Evolutionary conservation across 495 filamentous ascomycete species (phyloP).

Genomic region (Pyrenopolyporus hunteri): DNA sequence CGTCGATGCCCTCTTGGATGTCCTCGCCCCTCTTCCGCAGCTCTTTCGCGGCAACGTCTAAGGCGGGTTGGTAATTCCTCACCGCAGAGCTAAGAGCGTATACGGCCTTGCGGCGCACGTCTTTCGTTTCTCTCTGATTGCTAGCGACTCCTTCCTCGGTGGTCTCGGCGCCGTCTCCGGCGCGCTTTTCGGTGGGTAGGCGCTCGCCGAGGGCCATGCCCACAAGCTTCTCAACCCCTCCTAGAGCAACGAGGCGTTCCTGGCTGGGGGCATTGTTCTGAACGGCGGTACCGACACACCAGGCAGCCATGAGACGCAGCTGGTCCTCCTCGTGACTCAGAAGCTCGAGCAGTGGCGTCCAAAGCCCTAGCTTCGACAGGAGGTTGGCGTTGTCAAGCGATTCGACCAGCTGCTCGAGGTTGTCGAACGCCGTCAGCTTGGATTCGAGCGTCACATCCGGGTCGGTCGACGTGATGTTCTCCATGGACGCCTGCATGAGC

Average conservation of each 20-base stretch:
- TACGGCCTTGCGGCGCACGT: slow-evolving; percentile 82
- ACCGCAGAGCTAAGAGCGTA: slow-evolving; percentile 83
- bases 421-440: slow-evolving; percentile 89
- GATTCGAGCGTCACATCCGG: slow-evolving; percentile 69
- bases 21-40: slow-evolving; percentile 58
- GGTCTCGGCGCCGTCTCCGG: slow-evolving; percentile 5
- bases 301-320: slow-evolving; percentile 80
- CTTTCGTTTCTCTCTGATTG: slow-evolving; percentile 58
- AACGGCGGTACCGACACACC: slow-evolving; percentile 92
- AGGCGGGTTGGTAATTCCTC: slow-evolving; percentile 83
- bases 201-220: slow-evolving; percentile 59
- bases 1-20: slow-evolving; percentile 62
- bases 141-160: slow-evolving; percentile 17
- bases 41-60: slow-evolving; percentile 66
- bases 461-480: slow-evolving; percentile 67
- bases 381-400: slow-evolving; percentile 95
- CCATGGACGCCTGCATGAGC: slow-evolving; percentile 84
- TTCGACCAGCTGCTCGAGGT: slow-evolving; percentile 93
- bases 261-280: slow-evolving; percentile 91
- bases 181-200: slow-evolving; percentile 24
- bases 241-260: slow-evolving; percentile 73
- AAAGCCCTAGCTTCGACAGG: slow-evolving; percentile 74
- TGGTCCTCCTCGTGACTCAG: slow-evolving; percentile 71
- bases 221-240: slow-evolving; percentile 72
- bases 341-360: slow-evolving; percentile 75